Evolutionary conservation across 1,284 basidiomycete species (phyloP).

Genomic region (Fomitopsis palustris): DNA sequence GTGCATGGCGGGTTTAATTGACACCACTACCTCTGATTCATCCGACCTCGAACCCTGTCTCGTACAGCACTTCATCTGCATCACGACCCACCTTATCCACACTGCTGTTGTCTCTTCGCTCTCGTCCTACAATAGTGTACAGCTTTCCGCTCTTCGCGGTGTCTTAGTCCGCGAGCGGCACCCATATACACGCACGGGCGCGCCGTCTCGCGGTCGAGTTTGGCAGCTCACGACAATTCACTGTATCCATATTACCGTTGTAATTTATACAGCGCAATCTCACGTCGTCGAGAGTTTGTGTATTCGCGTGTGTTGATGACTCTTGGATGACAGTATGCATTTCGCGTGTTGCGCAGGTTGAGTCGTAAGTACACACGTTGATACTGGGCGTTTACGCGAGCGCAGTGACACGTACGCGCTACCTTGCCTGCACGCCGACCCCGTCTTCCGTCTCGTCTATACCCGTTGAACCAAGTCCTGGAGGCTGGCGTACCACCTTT

Average conservation of each 20-base stretch:
- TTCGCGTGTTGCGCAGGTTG: not conserved
- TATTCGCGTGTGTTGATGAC: not conserved
- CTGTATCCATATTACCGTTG: constrained; percentile 5
- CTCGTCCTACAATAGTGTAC: not conserved
- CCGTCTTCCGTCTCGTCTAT: not conserved
- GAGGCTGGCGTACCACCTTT: not conserved
- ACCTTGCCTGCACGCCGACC: not conserved
- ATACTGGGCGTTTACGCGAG: not conserved
- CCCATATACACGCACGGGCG: constrained; percentile 4
- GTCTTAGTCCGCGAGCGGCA: not conserved
- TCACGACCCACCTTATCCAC: not conserved
- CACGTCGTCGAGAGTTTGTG: not conserved
- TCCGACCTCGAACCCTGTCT: not conserved
- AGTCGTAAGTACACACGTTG: not conserved
- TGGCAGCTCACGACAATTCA: not conserved
- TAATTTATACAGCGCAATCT: constrained; percentile 1
- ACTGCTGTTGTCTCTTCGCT: not conserved
- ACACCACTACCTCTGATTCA: not conserved
- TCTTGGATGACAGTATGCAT: too few relatives aligned
- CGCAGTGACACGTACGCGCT: constrained; percentile 1
- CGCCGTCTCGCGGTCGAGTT: not conserved
- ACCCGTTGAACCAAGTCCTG: not conserved
- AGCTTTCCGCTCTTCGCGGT: not conserved
- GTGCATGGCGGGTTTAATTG: not conserved
- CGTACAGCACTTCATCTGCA: not conserved